Conservation (phyloP, 768 basidiomycete species). For the Phylloporus arenicola region DNA sequence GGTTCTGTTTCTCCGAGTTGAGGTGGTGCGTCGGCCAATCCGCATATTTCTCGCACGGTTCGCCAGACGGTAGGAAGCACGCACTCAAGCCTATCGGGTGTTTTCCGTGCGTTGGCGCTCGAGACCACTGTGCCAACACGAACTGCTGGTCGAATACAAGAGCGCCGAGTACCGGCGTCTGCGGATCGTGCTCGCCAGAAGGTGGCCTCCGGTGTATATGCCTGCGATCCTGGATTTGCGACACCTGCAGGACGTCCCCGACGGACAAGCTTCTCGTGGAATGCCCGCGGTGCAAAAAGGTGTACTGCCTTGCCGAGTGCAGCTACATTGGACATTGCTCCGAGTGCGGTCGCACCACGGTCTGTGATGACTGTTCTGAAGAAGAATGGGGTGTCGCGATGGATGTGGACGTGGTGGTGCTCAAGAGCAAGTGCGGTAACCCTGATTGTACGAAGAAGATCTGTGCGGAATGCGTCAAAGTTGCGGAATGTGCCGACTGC, state of each 20-base stretch:
- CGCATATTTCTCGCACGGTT: not conserved
- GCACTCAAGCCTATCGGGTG: conserved; percentile 12
- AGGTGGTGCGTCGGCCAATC: conserved; percentile 22
- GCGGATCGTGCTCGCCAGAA: conserved; percentile 15
- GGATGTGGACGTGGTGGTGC: not conserved
- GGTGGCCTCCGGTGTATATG: conserved; percentile 21
- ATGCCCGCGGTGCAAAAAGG: conserved; percentile 14
- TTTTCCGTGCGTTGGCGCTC: not conserved
- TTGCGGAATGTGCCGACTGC: not conserved
- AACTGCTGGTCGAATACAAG: conserved; percentile 17
- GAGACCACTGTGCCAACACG: conserved; percentile 10
- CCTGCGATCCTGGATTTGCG: conserved; percentile 19
- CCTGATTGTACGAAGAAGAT: not conserved
- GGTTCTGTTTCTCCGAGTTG: conserved; percentile 20
- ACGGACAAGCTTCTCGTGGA: conserved; percentile 6
- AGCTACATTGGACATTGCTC: conserved; percentile 19
- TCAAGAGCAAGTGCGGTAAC: not conserved
- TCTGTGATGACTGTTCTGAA: conserved; percentile 26
- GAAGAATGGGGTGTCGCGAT: conserved; percentile 1
- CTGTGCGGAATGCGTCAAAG: not conserved
- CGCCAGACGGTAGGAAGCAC: not conserved
- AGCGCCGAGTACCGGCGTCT: conserved; percentile 9
- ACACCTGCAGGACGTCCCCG: conserved; percentile 13
- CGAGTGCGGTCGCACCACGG: conserved; percentile 15
- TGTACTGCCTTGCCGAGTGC: conserved; percentile 18